Conservation (phyloP, 2,329 filamentous ascomycete species). For the Cladophialophora bantiana region DNA sequence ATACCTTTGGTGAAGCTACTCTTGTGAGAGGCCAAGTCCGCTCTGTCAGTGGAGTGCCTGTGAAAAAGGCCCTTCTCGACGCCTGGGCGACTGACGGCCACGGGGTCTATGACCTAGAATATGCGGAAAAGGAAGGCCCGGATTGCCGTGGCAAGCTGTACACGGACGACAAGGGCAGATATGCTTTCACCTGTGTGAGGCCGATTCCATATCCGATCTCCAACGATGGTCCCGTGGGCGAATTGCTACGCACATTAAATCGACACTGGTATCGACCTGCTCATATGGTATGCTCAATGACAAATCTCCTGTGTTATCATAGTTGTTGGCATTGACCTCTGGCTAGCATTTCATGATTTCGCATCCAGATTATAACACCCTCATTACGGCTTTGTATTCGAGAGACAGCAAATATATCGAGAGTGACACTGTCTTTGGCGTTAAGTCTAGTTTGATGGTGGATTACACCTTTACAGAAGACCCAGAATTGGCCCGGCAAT, state of each 20-base stretch:
- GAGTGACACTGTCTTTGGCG: conserved; percentile 67
- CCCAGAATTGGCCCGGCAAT: neutral
- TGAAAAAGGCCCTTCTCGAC: conserved; percentile 14
- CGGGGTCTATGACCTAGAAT: conserved; percentile 21
- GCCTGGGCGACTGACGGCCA: conserved; percentile 23
- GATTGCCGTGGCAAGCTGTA: conserved; percentile 19
- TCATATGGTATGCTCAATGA: conserved; percentile 53
- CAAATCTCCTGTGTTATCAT: too few species aligned
- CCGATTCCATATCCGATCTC: conserved; percentile 25
- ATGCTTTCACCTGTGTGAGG: conserved; percentile 11
- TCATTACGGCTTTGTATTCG: conserved; percentile 66
- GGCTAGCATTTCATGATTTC: conserved; percentile 53
- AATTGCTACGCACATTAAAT: conserved; percentile 61
- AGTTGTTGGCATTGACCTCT: neutral
- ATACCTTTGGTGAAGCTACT: conserved; percentile 10
- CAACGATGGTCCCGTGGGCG: conserved; percentile 53
- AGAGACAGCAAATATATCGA: conserved; percentile 63
- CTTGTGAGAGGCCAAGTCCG: conserved; percentile 11
- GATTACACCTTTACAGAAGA: conserved; percentile 43
- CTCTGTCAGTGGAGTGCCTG: conserved; percentile 2
- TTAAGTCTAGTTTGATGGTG: conserved; percentile 66
- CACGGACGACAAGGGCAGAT: conserved; percentile 15
- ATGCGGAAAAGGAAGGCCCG: conserved; percentile 13
- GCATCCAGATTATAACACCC: conserved; percentile 62
- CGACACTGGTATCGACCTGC: conserved; percentile 66